These are phyloP conservation scores for Candida frijolesensis DNA, from an alignment of 1,139 yeast species.

Conservation along the genomic window DNA sequence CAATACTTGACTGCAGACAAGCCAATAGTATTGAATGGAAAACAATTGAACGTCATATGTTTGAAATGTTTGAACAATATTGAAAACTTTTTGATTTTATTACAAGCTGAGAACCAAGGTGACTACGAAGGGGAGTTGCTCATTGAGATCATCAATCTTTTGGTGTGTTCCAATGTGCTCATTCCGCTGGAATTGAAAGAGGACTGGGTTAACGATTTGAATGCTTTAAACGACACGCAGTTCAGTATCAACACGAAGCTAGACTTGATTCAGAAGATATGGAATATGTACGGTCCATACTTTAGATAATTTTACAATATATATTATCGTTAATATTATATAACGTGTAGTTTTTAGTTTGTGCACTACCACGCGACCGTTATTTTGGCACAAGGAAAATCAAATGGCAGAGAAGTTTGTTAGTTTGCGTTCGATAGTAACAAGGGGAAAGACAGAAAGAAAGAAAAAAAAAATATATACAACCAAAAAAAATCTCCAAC, in stretches of 20 bases:
- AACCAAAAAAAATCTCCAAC: background rate
- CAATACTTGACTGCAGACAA: conserved; percentile 31
- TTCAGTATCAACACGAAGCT: conserved; percentile 34
- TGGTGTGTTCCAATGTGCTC: conserved; percentile 46
- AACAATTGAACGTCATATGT: conserved; percentile 44
- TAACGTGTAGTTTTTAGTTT: background rate
- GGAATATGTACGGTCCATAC: conserved; percentile 53
- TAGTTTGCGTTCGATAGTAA: background rate
- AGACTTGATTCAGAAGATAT: conserved; percentile 51
- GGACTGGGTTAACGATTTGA: conserved; percentile 60
- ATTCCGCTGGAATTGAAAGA: conserved; percentile 47
- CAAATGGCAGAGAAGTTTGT: background rate
- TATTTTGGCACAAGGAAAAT: background rate
- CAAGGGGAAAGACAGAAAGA: background rate
- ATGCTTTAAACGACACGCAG: conserved; percentile 46
- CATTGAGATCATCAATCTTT: conserved; percentile 59
- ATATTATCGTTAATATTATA: no score
- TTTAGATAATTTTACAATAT: conserved; percentile 23
- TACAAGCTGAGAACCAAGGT: conserved; percentile 27
- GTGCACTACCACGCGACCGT: conserved; percentile 4
- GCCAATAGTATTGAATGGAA: conserved; percentile 43
- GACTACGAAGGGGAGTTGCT: conserved; percentile 53
- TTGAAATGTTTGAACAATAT: conserved; percentile 57
- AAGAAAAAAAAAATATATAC: background rate
- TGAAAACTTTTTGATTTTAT: conserved; percentile 50